A percentile compares a stretch with the other conserved stretches of the same genome.
These are phyloP conservation scores for Chlamydomonas sp. DNA, from an alignment of 139 green algal species.

Conservation along the genomic window DNA sequence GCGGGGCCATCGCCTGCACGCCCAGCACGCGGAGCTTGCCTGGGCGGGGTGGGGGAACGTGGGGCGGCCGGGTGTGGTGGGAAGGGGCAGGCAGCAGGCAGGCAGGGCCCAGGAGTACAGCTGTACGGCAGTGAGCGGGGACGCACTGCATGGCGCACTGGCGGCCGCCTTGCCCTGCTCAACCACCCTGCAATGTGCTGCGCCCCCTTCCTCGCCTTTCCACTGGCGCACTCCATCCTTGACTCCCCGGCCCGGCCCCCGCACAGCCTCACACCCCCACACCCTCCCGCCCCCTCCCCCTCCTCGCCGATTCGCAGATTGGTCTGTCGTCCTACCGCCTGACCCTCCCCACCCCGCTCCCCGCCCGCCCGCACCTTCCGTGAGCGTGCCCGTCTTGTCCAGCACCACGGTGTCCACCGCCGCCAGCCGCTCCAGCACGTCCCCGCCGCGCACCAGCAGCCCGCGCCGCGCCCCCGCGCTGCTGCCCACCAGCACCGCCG, in stretches of 20 bases:
- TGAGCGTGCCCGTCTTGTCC: slow-evolving; percentile 99
- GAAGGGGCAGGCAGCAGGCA: too few species aligned
- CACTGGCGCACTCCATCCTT: not conserved
- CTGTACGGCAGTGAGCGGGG: too few species aligned
- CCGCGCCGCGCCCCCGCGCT: slow-evolving; percentile 78
- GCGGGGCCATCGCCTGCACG: not conserved
- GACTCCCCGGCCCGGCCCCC: not conserved
- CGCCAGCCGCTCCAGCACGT: slow-evolving; percentile 88
- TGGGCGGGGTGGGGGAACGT: not conserved
- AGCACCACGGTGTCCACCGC: slow-evolving; percentile 81
- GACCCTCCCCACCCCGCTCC: not conserved
- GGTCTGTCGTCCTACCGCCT: too few species aligned
- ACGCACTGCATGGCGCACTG: too few species aligned
- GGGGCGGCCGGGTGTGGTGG: too few species aligned
- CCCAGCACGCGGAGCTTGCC: slow-evolving; percentile 34
- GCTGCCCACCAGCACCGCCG: slow-evolving; percentile 88
- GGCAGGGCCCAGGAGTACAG: too few species aligned
- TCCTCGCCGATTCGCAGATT: not conserved
- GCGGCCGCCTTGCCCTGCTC: too few species aligned
- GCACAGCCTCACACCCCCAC: not conserved
- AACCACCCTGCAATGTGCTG: too few species aligned
- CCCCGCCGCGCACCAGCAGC: slow-evolving; percentile 88
- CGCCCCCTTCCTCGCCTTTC: too few species aligned
- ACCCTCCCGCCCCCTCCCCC: not conserved
- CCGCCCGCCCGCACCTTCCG: slow-evolving; percentile 61